Evolutionary conservation across 805 yeast genomes (phyloP).

Genomic region (Candida sithepensis): DNA sequence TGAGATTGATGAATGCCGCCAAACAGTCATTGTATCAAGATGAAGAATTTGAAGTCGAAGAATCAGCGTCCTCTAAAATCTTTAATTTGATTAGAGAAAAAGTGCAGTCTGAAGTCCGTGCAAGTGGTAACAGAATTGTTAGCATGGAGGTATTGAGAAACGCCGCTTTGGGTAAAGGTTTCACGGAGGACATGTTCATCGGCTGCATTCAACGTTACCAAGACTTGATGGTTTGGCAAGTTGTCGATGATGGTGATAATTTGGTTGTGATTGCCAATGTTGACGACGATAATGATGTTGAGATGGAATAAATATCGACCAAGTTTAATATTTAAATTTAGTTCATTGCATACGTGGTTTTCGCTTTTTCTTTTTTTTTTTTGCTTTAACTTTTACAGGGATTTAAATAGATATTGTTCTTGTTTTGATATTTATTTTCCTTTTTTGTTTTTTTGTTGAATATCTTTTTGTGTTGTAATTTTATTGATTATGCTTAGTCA

Average conservation of each 20-base stretch:
- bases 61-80: constrained; percentile 65
- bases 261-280: constrained; percentile 49
- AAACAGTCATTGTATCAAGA: constrained; percentile 71
- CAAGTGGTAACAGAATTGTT: constrained; percentile 32
- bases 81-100: constrained; percentile 62
- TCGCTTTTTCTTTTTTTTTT: too few relatives aligned
- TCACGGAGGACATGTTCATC: constrained; percentile 71
- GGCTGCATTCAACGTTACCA: constrained; percentile 75
- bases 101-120: constrained; percentile 21
- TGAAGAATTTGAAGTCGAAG: constrained; percentile 49
- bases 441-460: too few relatives aligned
- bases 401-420: too few relatives aligned
- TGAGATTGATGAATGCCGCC: constrained; percentile 82
- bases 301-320: constrained; percentile 10
- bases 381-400: too few relatives aligned
- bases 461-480: too few relatives aligned
- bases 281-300: constrained; percentile 40
- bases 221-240: constrained; percentile 70
- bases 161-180: constrained; percentile 75
- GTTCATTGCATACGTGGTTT: too few relatives aligned
- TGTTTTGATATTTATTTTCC: too few relatives aligned
- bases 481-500: too few relatives aligned
- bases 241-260: constrained; percentile 64
- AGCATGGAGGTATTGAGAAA: constrained; percentile 51
- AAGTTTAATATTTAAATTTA: too few relatives aligned